Conservation (phyloP, 176 grass and related monocot genomes). For the Zoysia japonica region DNA sequence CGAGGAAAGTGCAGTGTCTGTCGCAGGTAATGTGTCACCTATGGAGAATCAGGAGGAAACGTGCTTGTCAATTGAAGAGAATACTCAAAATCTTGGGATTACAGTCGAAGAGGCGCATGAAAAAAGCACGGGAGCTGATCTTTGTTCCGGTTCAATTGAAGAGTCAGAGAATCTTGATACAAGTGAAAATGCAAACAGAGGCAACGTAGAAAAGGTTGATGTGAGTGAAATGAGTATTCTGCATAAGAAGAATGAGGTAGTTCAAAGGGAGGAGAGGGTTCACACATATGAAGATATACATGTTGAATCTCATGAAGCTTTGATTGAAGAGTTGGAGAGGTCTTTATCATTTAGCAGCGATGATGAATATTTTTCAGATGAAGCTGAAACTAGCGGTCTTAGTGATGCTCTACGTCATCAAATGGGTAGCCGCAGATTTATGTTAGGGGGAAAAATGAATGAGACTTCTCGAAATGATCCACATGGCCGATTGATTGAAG, state of each 20-base stretch:
- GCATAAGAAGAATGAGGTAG: conserved; percentile 17
- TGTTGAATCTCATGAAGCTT: conserved; percentile 49
- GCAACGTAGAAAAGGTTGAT: neutral
- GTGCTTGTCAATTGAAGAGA: neutral
- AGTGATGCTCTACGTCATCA: conserved; percentile 47
- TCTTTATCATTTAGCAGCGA: conserved; percentile 54
- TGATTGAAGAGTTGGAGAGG: conserved; percentile 60
- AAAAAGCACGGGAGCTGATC: neutral
- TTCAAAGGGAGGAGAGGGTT: conserved; percentile 1
- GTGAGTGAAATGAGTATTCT: neutral
- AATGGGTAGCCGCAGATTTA: conserved; percentile 46
- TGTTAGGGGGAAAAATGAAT: conserved; percentile 21
- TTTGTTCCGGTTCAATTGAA: neutral
- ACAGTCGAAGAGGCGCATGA: conserved; percentile 13
- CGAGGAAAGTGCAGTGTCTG: neutral
- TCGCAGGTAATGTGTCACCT: neutral
- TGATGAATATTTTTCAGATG: conserved; percentile 41
- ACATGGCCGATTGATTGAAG: conserved; percentile 53
- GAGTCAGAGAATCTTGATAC: neutral
- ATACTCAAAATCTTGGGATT: neutral
- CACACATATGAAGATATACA: neutral
- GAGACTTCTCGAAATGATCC: conserved; percentile 36
- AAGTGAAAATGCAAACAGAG: neutral
- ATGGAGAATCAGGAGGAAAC: neutral
- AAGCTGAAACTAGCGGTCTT: conserved; percentile 35